Percentiles rank a stretch among this genome's conserved stretches.
Evolutionary conservation across 2,329 filamentous ascomycete genomes (phyloP).

Genomic region (Botrytis elliptica): DNA sequence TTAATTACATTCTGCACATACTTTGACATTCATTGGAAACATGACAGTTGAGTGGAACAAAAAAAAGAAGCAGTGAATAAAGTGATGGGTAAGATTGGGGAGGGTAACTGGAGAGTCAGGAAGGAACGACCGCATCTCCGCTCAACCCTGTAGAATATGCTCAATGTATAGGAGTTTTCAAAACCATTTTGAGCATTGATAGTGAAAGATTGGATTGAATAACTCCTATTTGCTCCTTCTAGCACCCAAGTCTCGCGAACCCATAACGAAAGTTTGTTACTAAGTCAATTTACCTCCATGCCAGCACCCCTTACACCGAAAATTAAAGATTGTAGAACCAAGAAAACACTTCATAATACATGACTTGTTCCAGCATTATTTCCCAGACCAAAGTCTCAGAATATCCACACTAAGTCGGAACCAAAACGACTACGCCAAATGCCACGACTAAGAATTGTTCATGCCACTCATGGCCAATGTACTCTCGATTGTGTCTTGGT

Average conservation of each 20-base stretch:
- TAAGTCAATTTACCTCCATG: neutral
- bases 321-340: neutral
- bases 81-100: neutral
- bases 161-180: neutral
- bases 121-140: no score
- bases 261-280: neutral
- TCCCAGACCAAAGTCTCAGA: neutral
- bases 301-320: no score
- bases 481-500: conserved; percentile 10
- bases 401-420: neutral
- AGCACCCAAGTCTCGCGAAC: no score
- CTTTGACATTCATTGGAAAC: no score
- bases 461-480: conserved; percentile 28
- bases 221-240: neutral
- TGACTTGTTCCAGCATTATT: neutral
- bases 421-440: neutral
- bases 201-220: neutral
- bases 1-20: no score
- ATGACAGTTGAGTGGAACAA: no score
- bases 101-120: neutral
- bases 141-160: neutral
- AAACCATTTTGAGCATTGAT: no score
- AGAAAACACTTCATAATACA: conserved; percentile 10
- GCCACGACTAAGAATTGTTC: neutral
- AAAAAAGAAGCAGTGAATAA: neutral